Evolutionary conservation across 176 grass and related monocot genomes (phyloP), one percentile per base, ranked within the genome.

Genomic region (Triticum urartu): DNA sequence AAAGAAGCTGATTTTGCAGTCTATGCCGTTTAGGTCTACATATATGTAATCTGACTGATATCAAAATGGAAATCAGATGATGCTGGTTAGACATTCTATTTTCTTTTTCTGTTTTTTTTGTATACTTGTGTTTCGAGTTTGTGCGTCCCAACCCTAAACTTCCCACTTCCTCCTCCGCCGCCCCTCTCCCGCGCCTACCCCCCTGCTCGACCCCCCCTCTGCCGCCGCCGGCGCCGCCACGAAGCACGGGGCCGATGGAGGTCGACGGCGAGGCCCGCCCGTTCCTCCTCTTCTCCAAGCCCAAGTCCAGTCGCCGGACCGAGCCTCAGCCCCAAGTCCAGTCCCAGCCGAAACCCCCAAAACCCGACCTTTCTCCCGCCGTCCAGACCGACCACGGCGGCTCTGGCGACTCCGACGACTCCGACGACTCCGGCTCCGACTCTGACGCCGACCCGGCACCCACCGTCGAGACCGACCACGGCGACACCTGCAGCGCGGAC

Each of bases 281-380:
- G 32, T 85, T 95, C 91, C 90, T 83, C 42, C 86, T 93, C 79
- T 89, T 91, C 87, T 83, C 89, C 84, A 84, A 90, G 28, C 9
- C 52, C 38, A 84, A 68, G 8, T 69, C n/a, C 59, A 86, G 3
- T 24, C 42, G 59, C 43, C 69, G 87, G 36, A 42, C 67, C 30
- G 24, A 72, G 35, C 9, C 85, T 64, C 36, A 78, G 56, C 12
- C 48, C 73, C 42, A 63, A 40, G 34, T 84, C 47, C 45, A 18
- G 21, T 12, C 68, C 36, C 78, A 34, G 8, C 66, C 45, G 9
- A 54, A 87, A 52, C 81, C 74, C 18, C 43, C 3, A 2, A 18
- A 3, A 69, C 60, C 70, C 14, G 40, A 30, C 20, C 36, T 62
- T 48, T 11, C 28, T 21, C 12, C 88, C 62, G 75, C 54, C 82